Conservation (phyloP, 2,329 filamentous ascomycete genomes). For the Pleurostoma richardsiae region DNA sequence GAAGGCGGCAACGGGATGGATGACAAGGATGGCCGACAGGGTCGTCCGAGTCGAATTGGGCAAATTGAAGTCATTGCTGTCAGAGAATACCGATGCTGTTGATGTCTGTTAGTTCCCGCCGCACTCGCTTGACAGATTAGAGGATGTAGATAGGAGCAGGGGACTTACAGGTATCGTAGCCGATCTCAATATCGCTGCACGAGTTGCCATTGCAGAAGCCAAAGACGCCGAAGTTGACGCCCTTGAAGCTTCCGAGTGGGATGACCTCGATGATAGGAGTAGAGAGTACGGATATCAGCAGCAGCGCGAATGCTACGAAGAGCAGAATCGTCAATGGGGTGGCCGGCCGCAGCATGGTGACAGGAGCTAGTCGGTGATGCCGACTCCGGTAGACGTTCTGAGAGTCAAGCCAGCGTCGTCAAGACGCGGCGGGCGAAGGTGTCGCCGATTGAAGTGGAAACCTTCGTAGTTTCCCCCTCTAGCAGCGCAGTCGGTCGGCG, state of each 20-base stretch:
- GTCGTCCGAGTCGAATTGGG: conserved; percentile 47
- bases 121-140: conserved; percentile 24
- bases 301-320: conserved; percentile 75
- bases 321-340: conserved; percentile 87
- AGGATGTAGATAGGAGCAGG: background rate
- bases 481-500: background rate
- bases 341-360: conserved; percentile 80
- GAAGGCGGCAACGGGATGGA: conserved; percentile 86
- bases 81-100: background rate
- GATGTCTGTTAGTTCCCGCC: conserved; percentile 11
- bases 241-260: conserved; percentile 71
- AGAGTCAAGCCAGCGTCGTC: conserved; percentile 31
- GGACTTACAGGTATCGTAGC: conserved; percentile 75
- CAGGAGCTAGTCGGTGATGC: conserved; percentile 16
- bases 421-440: conserved; percentile 33
- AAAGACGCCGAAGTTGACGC: conserved; percentile 85
- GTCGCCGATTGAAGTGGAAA: conserved; percentile 3
- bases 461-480: background rate
- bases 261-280: conserved; percentile 84
- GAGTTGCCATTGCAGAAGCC: conserved; percentile 67
- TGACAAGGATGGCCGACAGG: conserved; percentile 84
- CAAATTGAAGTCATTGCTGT: conserved; percentile 46
- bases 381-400: conserved; percentile 4
- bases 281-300: conserved; percentile 84
- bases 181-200: conserved; percentile 73